Base-by-base conservation (phyloP, 768 basidiomycete species). In the Leccinum obscurum region DNA sequence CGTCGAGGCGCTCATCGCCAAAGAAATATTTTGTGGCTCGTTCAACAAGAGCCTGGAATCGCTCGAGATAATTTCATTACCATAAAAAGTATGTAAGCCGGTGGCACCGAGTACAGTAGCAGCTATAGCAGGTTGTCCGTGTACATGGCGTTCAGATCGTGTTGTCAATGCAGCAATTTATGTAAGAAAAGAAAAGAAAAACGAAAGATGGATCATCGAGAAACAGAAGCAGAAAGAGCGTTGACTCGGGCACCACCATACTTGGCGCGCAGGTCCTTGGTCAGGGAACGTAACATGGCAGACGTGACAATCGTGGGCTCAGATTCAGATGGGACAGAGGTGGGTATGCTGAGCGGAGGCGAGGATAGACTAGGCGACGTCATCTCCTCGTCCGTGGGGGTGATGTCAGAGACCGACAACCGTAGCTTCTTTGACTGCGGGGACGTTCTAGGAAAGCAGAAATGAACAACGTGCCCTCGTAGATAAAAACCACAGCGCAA, bases 211-310 rank as follows among this genome's bases (percentile, higher is more conserved):
- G 20, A 35, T 54, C 37, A 66, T 55, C 52, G 64, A 51, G 63
- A 56, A 55, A 46, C 10, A 51, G 59, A 60, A 39, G 20, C 37
- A 41, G 63, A 59, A 57, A 51, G 54, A 35, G 22, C 1, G 49
- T 56, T 41, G 28, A 52, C 3, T 46, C 28, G 32, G 48, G 59
- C n/a, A 57, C 37, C 28, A 17, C 74, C 67, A 68, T 74, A 74
- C 65, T 69, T 74, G 56, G 67, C 55, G 34, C 73, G 70, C 48
- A 74, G 62, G 46, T 75, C 68, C 37, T 62, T 71, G 49, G 72
- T 70, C 54, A 74, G 30, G 5, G 71, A 69, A 37, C 85, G 83
- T 53, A 90, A 69, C 88, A 89, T 89, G 15, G 84, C 83, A 26
- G 85, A 75, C 3, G 87, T 89, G 37, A 88, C 80, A 20, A 75